Percentiles rank a stretch among this genome's conserved stretches.
phyloP scores from a whole-genome alignment of 495 filamentous ascomycete genomes.

The Xylaria palmicola region DNA sequence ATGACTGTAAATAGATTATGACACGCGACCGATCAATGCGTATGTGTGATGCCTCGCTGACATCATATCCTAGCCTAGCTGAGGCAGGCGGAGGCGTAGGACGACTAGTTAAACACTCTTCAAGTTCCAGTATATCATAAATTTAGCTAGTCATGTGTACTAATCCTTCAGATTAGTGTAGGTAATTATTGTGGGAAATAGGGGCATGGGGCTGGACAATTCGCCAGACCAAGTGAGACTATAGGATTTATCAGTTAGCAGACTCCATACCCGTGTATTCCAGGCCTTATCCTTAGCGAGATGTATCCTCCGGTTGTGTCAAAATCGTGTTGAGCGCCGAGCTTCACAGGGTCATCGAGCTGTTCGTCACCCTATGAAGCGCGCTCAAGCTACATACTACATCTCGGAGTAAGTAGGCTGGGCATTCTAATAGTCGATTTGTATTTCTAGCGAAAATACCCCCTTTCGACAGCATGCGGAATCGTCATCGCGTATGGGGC shows the following conservation, averaged over 20 bases:
- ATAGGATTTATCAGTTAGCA: too few relatives aligned
- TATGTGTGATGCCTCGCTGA: not conserved
- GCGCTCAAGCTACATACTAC: slow-evolving; percentile 41
- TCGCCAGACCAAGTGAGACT: too few relatives aligned
- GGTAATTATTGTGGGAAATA: too few relatives aligned
- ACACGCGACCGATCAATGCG: too few relatives aligned
- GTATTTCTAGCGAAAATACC: slow-evolving; percentile 44
- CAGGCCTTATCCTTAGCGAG: too few relatives aligned
- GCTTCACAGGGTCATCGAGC: slow-evolving; percentile 7
- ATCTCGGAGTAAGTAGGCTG: slow-evolving; percentile 46
- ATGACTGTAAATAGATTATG: too few relatives aligned
- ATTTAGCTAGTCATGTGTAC: not conserved
- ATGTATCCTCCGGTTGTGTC: slow-evolving; percentile 38
- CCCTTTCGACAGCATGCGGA: too few relatives aligned
- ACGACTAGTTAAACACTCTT: not conserved
- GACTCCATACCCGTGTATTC: too few relatives aligned
- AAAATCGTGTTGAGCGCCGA: slow-evolving; percentile 41
- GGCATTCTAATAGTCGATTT: slow-evolving; percentile 44
- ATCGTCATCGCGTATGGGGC: too few relatives aligned
- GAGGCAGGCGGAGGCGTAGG: too few relatives aligned
- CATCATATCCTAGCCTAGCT: not conserved
- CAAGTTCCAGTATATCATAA: not conserved
- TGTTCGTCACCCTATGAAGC: not conserved
- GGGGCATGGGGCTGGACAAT: too few relatives aligned
- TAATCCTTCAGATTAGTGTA: too few relatives aligned